A percentile compares a stretch with the other conserved stretches of the same genome.
These are phyloP conservation scores for Galeopsis tetrahit DNA, from an alignment of 257 asterid genomes.

Conservation along the genomic window DNA sequence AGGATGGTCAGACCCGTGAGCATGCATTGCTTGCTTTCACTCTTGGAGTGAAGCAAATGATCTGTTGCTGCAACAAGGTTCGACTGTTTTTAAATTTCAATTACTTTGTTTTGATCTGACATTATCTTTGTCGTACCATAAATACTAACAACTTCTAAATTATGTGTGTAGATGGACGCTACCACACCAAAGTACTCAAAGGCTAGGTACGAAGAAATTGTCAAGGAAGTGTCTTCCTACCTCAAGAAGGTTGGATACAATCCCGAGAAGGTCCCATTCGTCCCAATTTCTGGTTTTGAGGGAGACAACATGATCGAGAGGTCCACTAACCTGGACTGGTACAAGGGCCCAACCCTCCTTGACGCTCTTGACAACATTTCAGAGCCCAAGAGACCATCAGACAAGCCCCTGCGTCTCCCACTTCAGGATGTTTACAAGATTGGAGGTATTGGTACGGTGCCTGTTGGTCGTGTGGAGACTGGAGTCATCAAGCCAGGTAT, in stretches of 20 bases:
- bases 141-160: not conserved
- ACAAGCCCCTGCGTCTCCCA: too few species aligned
- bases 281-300: constrained; percentile 65
- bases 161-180: constrained; percentile 66
- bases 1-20: constrained; percentile 91
- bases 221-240: constrained; percentile 80
- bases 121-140: not conserved
- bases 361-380: constrained; percentile 67
- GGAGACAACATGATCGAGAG: too few species aligned
- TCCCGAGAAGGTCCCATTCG: constrained; percentile 71
- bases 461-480: constrained; percentile 29
- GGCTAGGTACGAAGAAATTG: constrained; percentile 75
- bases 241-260: constrained; percentile 88
- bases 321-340: constrained; percentile 52
- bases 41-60: constrained; percentile 84
- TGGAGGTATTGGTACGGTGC: constrained; percentile 63
- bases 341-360: constrained; percentile 86
- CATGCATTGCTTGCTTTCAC: constrained; percentile 83
- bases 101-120: not conserved
- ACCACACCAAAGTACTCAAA: constrained; percentile 84
- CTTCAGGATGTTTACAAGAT: constrained; percentile 53
- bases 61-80: constrained; percentile 79
- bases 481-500: constrained; percentile 39
- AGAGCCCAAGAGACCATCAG: constrained; percentile 80
- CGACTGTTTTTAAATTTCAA: too few species aligned